These are phyloP conservation scores for Entomortierella parvispora DNA, from an alignment of 192 early-diverging fungal species.

Conservation along the genomic window DNA sequence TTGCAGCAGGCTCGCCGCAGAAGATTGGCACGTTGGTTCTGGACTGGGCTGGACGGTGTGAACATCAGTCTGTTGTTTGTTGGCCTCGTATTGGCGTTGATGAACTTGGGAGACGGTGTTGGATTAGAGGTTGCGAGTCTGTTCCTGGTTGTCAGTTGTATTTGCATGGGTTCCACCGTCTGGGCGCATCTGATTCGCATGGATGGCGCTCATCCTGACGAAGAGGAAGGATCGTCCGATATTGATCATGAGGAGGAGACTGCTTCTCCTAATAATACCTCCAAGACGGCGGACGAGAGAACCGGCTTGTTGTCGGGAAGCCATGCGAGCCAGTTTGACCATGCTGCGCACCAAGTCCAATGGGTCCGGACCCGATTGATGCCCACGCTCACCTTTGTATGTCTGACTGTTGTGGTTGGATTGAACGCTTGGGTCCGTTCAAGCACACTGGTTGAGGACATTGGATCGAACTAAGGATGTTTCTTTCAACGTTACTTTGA, in stretches of 20 bases:
- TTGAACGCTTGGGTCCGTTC: slow-evolving; percentile 24
- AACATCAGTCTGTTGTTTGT: slow-evolving; percentile 43
- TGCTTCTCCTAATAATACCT: slow-evolving; percentile 1
- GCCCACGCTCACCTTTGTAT: slow-evolving; percentile 29
- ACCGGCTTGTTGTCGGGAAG: slow-evolving; percentile 17
- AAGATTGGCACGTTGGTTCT: slow-evolving; percentile 9
- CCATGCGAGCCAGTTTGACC: slow-evolving; percentile 7
- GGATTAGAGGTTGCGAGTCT: slow-evolving; percentile 33
- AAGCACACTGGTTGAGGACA: neutral
- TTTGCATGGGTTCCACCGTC: slow-evolving; percentile 47
- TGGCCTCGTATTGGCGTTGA: slow-evolving; percentile 35
- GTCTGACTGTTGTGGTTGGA: slow-evolving; percentile 19
- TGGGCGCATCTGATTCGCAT: slow-evolving; percentile 49
- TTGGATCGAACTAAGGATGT: slow-evolving; percentile 7
- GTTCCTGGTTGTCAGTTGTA: slow-evolving; percentile 38
- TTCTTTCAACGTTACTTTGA: neutral
- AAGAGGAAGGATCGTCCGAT: neutral
- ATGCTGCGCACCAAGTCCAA: slow-evolving; percentile 24
- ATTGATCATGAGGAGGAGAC: slow-evolving; percentile 1
- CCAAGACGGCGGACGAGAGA: slow-evolving; percentile 17
- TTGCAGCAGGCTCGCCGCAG: neutral
- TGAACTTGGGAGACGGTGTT: slow-evolving; percentile 49
- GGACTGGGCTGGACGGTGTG: slow-evolving; percentile 14
- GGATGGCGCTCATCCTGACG: slow-evolving; percentile 14
- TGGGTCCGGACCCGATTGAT: slow-evolving; percentile 38